Evolutionary conservation across 2,329 filamentous ascomycete species (phyloP).

Genomic region (Curvularia sp.): DNA sequence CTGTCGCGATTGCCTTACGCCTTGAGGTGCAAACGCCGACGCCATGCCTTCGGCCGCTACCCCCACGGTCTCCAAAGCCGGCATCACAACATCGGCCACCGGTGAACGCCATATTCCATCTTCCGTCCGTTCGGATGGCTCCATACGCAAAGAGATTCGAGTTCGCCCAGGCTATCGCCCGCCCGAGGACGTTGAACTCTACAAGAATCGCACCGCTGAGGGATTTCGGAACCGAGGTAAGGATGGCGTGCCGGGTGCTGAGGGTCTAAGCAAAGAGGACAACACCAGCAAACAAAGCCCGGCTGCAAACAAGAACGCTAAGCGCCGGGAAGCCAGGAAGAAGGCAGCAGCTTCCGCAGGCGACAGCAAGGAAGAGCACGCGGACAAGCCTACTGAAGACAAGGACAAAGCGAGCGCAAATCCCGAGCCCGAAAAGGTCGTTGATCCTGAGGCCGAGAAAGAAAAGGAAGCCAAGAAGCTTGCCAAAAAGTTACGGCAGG

Average conservation of each 20-base stretch:
- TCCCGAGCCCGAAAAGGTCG: constrained; percentile 35
- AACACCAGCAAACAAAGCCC: constrained; percentile 61
- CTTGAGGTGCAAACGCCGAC: constrained; percentile 6
- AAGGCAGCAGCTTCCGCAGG: constrained; percentile 56
- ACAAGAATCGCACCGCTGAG: constrained; percentile 91
- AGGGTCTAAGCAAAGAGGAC: constrained; percentile 54
- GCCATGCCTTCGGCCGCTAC: constrained; percentile 46
- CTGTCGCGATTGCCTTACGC: constrained; percentile 4
- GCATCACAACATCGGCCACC: constrained; percentile 73
- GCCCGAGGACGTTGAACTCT: constrained; percentile 93
- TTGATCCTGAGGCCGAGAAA: constrained; percentile 75
- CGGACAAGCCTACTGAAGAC: constrained; percentile 45
- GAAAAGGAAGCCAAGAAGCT: constrained; percentile 93
- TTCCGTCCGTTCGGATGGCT: constrained; percentile 85
- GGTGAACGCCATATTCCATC: constrained; percentile 90
- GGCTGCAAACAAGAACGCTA: constrained; percentile 82
- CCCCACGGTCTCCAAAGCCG: constrained; percentile 51
- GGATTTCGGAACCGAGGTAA: constrained; percentile 79
- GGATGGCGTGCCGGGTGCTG: constrained; percentile 76
- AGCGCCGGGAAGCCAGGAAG: constrained; percentile 72
- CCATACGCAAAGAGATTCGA: constrained; percentile 90
- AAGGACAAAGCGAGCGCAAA: constrained; percentile 29
- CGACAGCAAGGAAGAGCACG: constrained; percentile 60
- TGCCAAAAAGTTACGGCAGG: constrained; percentile 94
- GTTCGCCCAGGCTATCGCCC: constrained; percentile 93